These are phyloP conservation scores for Boechera divaricarpa DNA, from an alignment of 345 rosid genomes.

Conservation along the genomic window DNA sequence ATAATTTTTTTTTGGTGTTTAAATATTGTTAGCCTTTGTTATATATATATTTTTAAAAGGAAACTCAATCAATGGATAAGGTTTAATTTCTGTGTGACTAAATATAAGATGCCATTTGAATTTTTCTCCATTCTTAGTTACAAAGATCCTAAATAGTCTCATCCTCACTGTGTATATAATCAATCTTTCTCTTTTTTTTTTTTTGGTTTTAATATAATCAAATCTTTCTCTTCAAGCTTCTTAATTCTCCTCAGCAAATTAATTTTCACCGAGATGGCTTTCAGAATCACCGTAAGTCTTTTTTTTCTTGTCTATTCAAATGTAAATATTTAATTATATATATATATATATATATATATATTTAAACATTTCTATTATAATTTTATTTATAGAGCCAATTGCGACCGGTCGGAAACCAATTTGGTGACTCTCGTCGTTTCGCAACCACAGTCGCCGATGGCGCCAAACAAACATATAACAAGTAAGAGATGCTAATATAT, in stretches of 20 bases:
- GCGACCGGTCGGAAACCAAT: constrained; percentile 18
- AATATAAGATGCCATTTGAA: constrained; percentile 35
- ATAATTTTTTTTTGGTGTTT: not conserved
- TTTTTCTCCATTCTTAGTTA: constrained; percentile 30
- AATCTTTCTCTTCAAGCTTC: constrained; percentile 13
- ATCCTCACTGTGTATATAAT: constrained; percentile 6
- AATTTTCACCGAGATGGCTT: constrained; percentile 30
- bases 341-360: too few relatives aligned
- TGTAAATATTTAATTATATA: not conserved
- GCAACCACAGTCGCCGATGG: constrained; percentile 36
- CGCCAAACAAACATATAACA: constrained; percentile 38
- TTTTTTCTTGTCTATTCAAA: not conserved
- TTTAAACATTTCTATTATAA: not conserved
- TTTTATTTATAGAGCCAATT: constrained; percentile 30
- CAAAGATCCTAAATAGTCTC: constrained; percentile 43
- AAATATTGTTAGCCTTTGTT: not conserved
- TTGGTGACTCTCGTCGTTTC: constrained; percentile 26
- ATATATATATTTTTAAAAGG: not conserved
- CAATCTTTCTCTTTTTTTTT: not conserved
- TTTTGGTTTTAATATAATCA: not conserved
- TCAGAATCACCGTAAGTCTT: constrained; percentile 39
- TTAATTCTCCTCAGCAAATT: not conserved
- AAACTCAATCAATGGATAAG: constrained; percentile 11
- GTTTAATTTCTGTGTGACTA: constrained; percentile 24
- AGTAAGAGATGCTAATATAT: constrained; percentile 32